Evolutionary conservation across 441 rosid genomes (phyloP), one percentile per base, ranked within the genome.

Genomic region (Erysimum cheiri): DNA sequence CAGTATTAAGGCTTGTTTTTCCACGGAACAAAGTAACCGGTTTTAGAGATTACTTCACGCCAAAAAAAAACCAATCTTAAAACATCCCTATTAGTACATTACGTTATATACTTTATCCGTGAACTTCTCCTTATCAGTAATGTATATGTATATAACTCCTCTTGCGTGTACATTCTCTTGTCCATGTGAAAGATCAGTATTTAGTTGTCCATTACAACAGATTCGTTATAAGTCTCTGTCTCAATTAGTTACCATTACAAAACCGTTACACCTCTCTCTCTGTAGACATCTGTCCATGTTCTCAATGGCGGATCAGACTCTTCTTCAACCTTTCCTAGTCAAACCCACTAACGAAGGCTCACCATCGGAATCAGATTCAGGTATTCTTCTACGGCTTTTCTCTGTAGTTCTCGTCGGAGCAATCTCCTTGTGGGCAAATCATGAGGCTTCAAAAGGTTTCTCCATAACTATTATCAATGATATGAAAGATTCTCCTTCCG

Each of bases 391-490:
- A 67, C 85, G 89, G 53, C 26, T 87, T 17, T 61, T 81, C 36
- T 65, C 55, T 7, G 8, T 86, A 10, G 1, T 77, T 28, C 71
- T 80, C 67, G 8, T 85, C 8, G 89, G 83, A 57, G 29, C 78
- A 15, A 37, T 87, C 78, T 81, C 90, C 44, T 13, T 84, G 3
- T 90, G 85, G 90, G 93, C 91, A 55, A 81, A 80, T 73, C 70
- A 62, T 3, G 89, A 85, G 77, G 82, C 87, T 4, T 81, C 93
- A 5, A 84, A 80, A 81, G 85, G 85, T n/a, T 85, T 90, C 70
- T 58, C 70, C 7, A 41, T 86, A 54, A 70, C 69, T 3, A 74
- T 85, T 35, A 13, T 80, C 75, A 88, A 84, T 17, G 85, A 84
- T 1, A 72, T 64, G 49, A 52, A 48, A 15, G 78, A 73, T 46